Evolutionary conservation across 495 filamentous ascomycete genomes (phyloP).

Genomic region (Wilcoxina mikolae): DNA sequence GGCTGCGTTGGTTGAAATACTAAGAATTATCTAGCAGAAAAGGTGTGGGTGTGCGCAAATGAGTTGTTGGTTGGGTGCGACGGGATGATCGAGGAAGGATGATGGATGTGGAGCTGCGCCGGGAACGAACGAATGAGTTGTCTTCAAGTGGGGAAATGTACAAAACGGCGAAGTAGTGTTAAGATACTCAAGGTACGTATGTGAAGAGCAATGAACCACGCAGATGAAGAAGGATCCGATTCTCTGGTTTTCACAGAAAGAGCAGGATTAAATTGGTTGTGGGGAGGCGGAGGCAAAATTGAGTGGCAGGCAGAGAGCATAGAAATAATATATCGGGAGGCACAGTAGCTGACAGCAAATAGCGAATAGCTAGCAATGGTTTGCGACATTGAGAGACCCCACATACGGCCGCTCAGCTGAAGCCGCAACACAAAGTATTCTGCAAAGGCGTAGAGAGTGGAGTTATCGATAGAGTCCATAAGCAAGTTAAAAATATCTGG

Average conservation of each 20-base stretch:
- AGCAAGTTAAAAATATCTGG: too few species aligned
- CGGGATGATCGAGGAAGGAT: not conserved
- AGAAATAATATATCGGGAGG: not conserved
- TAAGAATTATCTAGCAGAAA: not conserved
- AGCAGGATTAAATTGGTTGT: not conserved
- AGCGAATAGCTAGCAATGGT: not conserved
- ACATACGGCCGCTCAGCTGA: too few species aligned
- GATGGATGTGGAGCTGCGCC: not conserved
- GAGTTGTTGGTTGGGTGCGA: not conserved
- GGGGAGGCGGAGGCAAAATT: not conserved
- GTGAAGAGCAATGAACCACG: not conserved
- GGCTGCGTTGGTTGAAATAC: not conserved
- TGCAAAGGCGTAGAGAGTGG: too few species aligned
- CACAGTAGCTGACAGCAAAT: not conserved
- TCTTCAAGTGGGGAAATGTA: not conserved
- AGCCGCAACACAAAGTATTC: too few species aligned
- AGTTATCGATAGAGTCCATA: too few species aligned
- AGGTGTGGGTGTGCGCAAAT: constrained; percentile 1
- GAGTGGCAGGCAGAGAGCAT: not conserved
- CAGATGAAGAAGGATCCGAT: not conserved
- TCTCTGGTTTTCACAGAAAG: not conserved
- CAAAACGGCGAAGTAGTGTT: not conserved
- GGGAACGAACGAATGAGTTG: not conserved
- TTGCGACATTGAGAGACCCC: too few species aligned
- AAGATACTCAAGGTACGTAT: not conserved